These are phyloP conservation scores for Ustilago tritici DNA, from an alignment of 1,284 basidiomycete species.

Conservation along the genomic window DNA sequence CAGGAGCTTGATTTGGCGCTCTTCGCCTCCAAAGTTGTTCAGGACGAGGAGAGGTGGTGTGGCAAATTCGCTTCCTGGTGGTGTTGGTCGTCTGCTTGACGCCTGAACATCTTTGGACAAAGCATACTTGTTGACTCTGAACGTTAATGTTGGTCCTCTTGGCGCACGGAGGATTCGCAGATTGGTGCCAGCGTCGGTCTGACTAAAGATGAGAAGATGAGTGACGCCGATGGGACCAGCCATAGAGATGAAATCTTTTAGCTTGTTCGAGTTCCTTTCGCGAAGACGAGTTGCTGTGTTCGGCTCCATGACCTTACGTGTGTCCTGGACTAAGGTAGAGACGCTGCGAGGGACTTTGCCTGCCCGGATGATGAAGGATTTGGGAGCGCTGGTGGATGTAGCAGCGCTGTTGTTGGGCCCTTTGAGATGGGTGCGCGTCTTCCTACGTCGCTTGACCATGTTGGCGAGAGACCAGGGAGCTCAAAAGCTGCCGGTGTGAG, in stretches of 20 bases:
- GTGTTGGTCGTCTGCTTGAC: constrained; percentile 76
- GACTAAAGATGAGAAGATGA: constrained; percentile 86
- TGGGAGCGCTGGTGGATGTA: constrained; percentile 69
- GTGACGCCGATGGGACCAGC: constrained; percentile 91
- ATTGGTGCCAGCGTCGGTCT: constrained; percentile 76
- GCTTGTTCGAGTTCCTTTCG: constrained; percentile 89
- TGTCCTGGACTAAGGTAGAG: constrained; percentile 87
- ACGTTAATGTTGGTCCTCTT: constrained; percentile 91
- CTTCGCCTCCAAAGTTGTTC: constrained; percentile 78
- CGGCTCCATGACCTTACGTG: constrained; percentile 96
- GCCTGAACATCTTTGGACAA: constrained; percentile 84
- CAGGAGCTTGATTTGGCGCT: constrained; percentile 75
- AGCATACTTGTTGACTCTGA: constrained; percentile 91
- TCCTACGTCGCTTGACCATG: constrained; percentile 57
- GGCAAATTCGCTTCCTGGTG: constrained; percentile 82
- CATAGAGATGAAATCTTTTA: constrained; percentile 94
- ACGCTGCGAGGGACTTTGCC: constrained; percentile 91
- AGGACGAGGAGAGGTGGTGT: constrained; percentile 81
- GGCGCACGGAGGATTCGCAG: constrained; percentile 90
- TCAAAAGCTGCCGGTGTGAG: not conserved
- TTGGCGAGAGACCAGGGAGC: constrained; percentile 4
- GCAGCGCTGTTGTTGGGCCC: constrained; percentile 58
- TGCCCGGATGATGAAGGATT: constrained; percentile 87
- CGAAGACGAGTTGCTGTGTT: constrained; percentile 90
- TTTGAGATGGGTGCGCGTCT: constrained; percentile 67